phyloP scores from a whole-genome alignment of 2,329 filamentous ascomycete genomes.

The Xylaria sp. region DNA sequence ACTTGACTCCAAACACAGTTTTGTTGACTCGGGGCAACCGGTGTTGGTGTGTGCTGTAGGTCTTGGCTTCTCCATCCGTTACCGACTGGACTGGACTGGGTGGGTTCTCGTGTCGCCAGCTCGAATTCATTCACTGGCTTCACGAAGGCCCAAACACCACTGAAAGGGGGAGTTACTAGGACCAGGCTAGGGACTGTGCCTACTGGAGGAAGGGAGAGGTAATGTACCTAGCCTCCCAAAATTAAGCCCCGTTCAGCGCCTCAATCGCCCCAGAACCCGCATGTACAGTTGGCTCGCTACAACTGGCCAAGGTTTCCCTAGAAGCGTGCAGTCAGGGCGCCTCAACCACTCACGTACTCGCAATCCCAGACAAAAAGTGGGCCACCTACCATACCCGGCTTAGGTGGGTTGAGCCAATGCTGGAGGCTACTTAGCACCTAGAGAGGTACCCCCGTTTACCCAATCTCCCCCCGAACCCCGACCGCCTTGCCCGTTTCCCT shows the following conservation, averaged over 20 bases:
- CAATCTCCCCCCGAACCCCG: slow-evolving; percentile 35
- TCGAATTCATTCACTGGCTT: slow-evolving; percentile 5
- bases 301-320: slow-evolving; percentile 21
- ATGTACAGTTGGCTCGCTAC: slow-evolving; percentile 21
- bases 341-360: slow-evolving; percentile 17
- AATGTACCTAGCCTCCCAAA: slow-evolving; percentile 15
- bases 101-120: neutral
- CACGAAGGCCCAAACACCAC: neutral
- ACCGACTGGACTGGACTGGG: neutral
- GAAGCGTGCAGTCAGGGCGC: slow-evolving; percentile 3
- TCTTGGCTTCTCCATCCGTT: slow-evolving; percentile 14
- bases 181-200: neutral
- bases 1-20: neutral
- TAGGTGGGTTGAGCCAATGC: slow-evolving; percentile 9
- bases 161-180: slow-evolving; percentile 14
- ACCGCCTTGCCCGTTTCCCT: slow-evolving; percentile 41
- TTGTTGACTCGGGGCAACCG: slow-evolving; percentile 18
- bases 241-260: slow-evolving; percentile 23
- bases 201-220: slow-evolving; percentile 1
- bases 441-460: slow-evolving; percentile 13
- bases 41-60: slow-evolving; percentile 10
- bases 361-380: slow-evolving; percentile 8
- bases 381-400: slow-evolving; percentile 5
- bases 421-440: slow-evolving; percentile 5
- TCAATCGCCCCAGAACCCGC: slow-evolving; percentile 14